Percentiles rank a stretch among this genome's conserved stretches.
These are phyloP conservation scores for Ophiocordyceps australis DNA, from an alignment of 2,329 filamentous ascomycete genomes.

Conservation along the genomic window DNA sequence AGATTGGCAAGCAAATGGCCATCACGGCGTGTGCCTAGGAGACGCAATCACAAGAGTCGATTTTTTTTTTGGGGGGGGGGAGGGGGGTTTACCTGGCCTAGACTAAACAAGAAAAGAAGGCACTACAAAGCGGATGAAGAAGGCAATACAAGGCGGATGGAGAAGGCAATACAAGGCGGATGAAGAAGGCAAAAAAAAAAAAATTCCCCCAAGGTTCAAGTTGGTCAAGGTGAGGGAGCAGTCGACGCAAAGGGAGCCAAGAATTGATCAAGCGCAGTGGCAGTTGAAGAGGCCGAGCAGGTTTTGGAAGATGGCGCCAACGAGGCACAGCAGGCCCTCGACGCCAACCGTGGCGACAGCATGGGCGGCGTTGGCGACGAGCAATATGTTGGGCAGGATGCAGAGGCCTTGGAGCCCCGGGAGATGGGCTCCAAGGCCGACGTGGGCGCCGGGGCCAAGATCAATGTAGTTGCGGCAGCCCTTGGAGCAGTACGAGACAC, in stretches of 20 bases:
- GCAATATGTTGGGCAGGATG: constrained; percentile 12
- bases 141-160: too few species aligned
- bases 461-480: constrained; percentile 20
- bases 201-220: too few species aligned
- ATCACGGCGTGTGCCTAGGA: constrained; percentile 11
- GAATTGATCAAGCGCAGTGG: too few species aligned
- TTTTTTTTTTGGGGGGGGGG: too few species aligned
- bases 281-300: constrained; percentile 14
- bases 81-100: too few species aligned
- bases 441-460: too few species aligned
- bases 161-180: background rate
- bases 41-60: too few species aligned
- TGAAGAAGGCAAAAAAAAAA: background rate
- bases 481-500: constrained; percentile 17
- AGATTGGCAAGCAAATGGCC: constrained; percentile 16
- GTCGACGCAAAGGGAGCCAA: too few species aligned
- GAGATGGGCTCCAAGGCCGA: constrained; percentile 5
- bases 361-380: constrained; percentile 9
- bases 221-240: too few species aligned
- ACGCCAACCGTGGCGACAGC: constrained; percentile 9
- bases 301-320: constrained; percentile 11
- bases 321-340: constrained; percentile 13
- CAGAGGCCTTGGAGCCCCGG: constrained; percentile 12
- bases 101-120: too few species aligned
- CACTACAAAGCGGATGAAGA: too few species aligned